A percentile compares a stretch with the other conserved stretches of the same genome.
Evolutionary conservation across 768 basidiomycete species (phyloP).

Genomic region (Suillus cothurnatus): DNA sequence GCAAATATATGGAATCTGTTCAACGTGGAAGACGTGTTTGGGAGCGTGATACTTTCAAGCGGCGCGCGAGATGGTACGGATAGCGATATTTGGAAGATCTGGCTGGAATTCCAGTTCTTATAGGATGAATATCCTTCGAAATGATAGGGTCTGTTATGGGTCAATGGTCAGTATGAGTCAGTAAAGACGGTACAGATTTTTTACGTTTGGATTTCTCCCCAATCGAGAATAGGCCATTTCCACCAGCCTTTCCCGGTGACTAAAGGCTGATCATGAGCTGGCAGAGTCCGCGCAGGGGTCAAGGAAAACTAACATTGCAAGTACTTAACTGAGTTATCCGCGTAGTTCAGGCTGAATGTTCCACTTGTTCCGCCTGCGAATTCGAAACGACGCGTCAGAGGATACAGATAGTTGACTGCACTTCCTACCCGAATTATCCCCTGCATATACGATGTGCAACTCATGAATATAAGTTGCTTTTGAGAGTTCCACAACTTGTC

Average conservation of each 20-base stretch:
- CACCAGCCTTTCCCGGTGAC: slow-evolving; percentile 51
- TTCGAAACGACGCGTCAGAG: not conserved
- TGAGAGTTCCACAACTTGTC: slow-evolving; percentile 41
- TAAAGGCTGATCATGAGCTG: slow-evolving; percentile 18
- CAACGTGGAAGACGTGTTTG: slow-evolving; percentile 23
- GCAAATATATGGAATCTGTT: slow-evolving; percentile 50
- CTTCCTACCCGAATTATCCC: slow-evolving; percentile 40
- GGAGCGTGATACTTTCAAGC: slow-evolving; percentile 48
- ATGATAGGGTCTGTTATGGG: slow-evolving; percentile 43
- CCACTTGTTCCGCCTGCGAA: slow-evolving; percentile 34
- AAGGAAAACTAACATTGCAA: slow-evolving; percentile 34
- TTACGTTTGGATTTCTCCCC: slow-evolving; percentile 48
- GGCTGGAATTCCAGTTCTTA: slow-evolving; percentile 44
- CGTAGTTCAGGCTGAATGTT: slow-evolving; percentile 40
- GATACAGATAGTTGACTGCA: not conserved
- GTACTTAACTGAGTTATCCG: slow-evolving; percentile 36
- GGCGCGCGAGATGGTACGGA: slow-evolving; percentile 43
- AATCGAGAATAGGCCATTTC: slow-evolving; percentile 41
- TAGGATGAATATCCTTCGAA: slow-evolving; percentile 37
- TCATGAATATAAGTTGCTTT: slow-evolving; percentile 43
- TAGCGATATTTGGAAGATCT: slow-evolving; percentile 48
- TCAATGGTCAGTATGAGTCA: not conserved
- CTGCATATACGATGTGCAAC: slow-evolving; percentile 51
- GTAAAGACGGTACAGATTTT: not conserved
- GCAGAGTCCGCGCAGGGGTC: not conserved